phyloP scores from a whole-genome alignment of 805 yeast species.

The Candida mattraensis region DNA sequence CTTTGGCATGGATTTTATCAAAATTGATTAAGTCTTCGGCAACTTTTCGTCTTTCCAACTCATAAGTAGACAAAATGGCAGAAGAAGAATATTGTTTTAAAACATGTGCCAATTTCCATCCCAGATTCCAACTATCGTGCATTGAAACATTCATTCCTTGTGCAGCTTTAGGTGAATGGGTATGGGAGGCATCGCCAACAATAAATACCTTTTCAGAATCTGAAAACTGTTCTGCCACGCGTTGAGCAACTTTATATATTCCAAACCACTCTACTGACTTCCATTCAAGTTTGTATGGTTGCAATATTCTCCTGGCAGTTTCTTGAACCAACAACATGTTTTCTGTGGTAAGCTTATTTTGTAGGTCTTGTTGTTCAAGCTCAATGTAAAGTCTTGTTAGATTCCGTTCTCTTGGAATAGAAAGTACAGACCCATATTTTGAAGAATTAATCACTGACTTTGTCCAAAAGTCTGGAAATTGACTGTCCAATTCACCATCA shows the following conservation, averaged over 20 bases:
- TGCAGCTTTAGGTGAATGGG: slow-evolving; percentile 37
- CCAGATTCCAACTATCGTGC: slow-evolving; percentile 30
- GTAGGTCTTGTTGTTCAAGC: slow-evolving; percentile 15
- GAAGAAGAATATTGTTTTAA: slow-evolving; percentile 27
- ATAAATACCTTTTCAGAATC: slow-evolving; percentile 29
- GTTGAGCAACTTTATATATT: slow-evolving; percentile 35
- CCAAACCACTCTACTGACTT: slow-evolving; percentile 33
- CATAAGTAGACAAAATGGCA: slow-evolving; percentile 31
- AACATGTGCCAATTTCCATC: slow-evolving; percentile 36
- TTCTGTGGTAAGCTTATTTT: slow-evolving; percentile 15
- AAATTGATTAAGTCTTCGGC: slow-evolving; percentile 35
- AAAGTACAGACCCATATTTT: slow-evolving; percentile 32
- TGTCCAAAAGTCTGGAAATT: slow-evolving; percentile 37
- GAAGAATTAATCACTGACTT: slow-evolving; percentile 35
- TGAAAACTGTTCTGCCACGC: slow-evolving; percentile 25
- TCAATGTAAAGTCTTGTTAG: slow-evolving; percentile 35
- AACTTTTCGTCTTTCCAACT: slow-evolving; percentile 31
- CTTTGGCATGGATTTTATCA: slow-evolving; percentile 35
- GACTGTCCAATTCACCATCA: slow-evolving; percentile 35
- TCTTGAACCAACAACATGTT: slow-evolving; percentile 23
- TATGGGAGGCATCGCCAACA: slow-evolving; percentile 34
- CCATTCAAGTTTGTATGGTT: slow-evolving; percentile 29
- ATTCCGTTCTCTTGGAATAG: slow-evolving; percentile 36
- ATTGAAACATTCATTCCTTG: slow-evolving; percentile 37
- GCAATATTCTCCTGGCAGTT: slow-evolving; percentile 24